Evolutionary conservation across 495 filamentous ascomycete species (phyloP).

Genomic region (Hamigera avellanea): DNA sequence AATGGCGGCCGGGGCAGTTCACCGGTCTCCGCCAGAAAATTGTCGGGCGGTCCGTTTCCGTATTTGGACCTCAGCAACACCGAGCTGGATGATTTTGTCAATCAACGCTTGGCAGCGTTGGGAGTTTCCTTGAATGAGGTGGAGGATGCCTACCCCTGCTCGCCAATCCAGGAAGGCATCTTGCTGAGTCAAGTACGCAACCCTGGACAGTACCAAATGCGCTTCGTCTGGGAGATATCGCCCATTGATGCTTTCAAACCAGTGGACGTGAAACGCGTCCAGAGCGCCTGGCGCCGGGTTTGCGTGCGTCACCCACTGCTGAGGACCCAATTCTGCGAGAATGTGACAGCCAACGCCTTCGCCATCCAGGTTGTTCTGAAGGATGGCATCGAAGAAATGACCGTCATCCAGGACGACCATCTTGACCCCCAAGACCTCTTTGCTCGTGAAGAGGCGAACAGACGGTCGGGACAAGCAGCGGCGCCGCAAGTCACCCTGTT

Average conservation of each 20-base stretch:
- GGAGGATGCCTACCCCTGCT: slow-evolving; percentile 44
- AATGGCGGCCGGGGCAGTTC: too few relatives aligned
- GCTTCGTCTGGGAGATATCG: slow-evolving; percentile 16
- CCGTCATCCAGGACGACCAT: slow-evolving; percentile 6
- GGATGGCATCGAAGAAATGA: slow-evolving; percentile 4
- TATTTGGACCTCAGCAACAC: too few relatives aligned
- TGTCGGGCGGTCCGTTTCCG: too few relatives aligned
- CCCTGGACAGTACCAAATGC: slow-evolving; percentile 21
- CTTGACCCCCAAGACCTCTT: too few relatives aligned
- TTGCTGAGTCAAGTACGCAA: slow-evolving; percentile 35
- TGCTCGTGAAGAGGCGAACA: slow-evolving; percentile 10
- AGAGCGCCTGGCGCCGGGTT: slow-evolving; percentile 30
- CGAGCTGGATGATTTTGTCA: too few relatives aligned
- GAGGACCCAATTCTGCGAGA: slow-evolving; percentile 34
- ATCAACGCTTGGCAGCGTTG: too few relatives aligned
- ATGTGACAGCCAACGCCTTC: slow-evolving; percentile 15
- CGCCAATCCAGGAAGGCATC: slow-evolving; percentile 45
- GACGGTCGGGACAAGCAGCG: slow-evolving; percentile 4
- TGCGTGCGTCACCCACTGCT: slow-evolving; percentile 30
- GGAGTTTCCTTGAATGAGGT: slow-evolving; percentile 16
- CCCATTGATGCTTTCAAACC: too few relatives aligned
- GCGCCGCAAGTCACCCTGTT: slow-evolving; percentile 24
- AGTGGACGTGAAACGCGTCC: not conserved
- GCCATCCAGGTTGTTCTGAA: slow-evolving; percentile 29
- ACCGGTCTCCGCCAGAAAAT: too few relatives aligned